A percentile compares a stretch with the other conserved stretches of the same genome.
Evolutionary conservation across 2,329 filamentous ascomycete species (phyloP).

Genomic region (Orbilia ellipsospora): DNA sequence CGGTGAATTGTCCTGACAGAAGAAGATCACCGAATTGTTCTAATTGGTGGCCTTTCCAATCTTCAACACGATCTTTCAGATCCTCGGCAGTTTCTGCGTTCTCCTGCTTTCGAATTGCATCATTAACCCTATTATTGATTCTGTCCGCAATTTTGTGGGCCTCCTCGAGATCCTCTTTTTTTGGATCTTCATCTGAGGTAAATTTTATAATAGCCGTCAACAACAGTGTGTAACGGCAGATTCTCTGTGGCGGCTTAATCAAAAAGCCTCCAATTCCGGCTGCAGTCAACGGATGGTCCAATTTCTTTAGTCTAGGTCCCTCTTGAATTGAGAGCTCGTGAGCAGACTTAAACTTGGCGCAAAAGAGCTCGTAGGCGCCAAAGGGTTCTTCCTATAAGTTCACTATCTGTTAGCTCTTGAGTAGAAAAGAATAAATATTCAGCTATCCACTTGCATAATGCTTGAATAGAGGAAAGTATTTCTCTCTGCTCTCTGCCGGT

Average conservation of each 20-base stretch:
- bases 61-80: conserved; percentile 83
- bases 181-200: conserved; percentile 72
- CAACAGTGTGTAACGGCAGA: conserved; percentile 95
- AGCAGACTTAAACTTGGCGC: conserved; percentile 73
- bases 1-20: conserved; percentile 88
- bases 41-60: conserved; percentile 94
- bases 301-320: conserved; percentile 56
- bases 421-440: conserved; percentile 9
- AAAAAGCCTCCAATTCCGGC: conserved; percentile 74
- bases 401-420: conserved; percentile 9
- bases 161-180: conserved; percentile 76
- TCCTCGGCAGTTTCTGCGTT: conserved; percentile 85
- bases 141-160: conserved; percentile 85
- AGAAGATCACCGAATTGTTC: conserved; percentile 91
- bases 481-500: conserved; percentile 75
- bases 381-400: conserved; percentile 75
- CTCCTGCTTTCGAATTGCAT: conserved; percentile 88
- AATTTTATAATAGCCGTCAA: conserved; percentile 82
- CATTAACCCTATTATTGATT: conserved; percentile 85
- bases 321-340: conserved; percentile 58
- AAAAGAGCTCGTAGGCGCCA: conserved; percentile 94
- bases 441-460: conserved; percentile 68
- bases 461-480: conserved; percentile 94
- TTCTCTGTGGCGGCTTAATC: conserved; percentile 93
- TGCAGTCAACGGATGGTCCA: conserved; percentile 57